Conservation (phyloP, 2,329 filamentous ascomycete species). For the Dactylellina sp. region DNA sequence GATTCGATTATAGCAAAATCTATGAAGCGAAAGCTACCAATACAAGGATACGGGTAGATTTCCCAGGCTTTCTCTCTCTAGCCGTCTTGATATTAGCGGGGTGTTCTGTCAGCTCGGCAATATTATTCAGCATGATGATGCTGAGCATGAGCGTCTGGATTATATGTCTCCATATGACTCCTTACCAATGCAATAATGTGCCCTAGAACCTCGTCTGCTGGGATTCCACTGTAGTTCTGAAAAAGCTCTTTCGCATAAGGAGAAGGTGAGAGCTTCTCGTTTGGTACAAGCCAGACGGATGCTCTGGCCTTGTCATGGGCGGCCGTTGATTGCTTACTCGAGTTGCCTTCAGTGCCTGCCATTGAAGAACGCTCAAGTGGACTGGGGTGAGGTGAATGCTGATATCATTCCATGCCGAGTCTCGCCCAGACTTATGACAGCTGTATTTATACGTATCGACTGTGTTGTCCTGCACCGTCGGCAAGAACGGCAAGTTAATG, state of each 20-base stretch:
- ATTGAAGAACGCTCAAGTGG: background rate
- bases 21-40: slow-evolving; percentile 65
- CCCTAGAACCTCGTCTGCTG: slow-evolving; percentile 17
- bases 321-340: background rate
- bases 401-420: background rate
- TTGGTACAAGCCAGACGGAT: slow-evolving; percentile 24
- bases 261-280: slow-evolving; percentile 28
- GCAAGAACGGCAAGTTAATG: slow-evolving; percentile 8
- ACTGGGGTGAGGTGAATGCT: no score
- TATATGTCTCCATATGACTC: background rate
- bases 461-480: background rate
- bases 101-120: background rate
- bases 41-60: slow-evolving; percentile 64
- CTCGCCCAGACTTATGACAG: slow-evolving; percentile 1
- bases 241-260: slow-evolving; percentile 28
- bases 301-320: slow-evolving; percentile 8
- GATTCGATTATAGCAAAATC: slow-evolving; percentile 62
- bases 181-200: slow-evolving; percentile 41
- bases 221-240: slow-evolving; percentile 31
- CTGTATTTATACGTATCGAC: background rate
- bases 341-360: background rate
- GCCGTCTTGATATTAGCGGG: background rate
- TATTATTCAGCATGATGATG: no score
- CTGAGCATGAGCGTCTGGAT: no score
- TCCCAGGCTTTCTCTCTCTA: slow-evolving; percentile 63